These are phyloP conservation scores for Microascus cirrosus DNA, from an alignment of 2,329 filamentous ascomycete species.

Conservation along the genomic window DNA sequence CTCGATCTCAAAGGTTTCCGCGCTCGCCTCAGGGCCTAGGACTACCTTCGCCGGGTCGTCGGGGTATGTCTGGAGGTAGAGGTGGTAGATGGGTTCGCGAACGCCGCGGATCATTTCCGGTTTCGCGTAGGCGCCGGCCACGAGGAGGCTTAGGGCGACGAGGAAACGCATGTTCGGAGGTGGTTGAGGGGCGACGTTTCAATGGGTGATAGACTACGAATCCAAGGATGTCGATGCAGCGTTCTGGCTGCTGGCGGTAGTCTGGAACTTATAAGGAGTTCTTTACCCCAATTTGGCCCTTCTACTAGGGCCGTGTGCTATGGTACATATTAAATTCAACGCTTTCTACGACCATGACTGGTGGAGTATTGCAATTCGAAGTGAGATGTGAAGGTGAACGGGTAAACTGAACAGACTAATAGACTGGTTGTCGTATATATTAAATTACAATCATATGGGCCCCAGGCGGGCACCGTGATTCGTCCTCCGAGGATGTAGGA, in stretches of 20 bases:
- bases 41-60: slow-evolving; percentile 30
- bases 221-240: background rate
- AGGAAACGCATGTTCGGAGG: slow-evolving; percentile 6
- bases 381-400: background rate
- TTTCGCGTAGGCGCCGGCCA: slow-evolving; percentile 18
- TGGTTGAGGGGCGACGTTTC: background rate
- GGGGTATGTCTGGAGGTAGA: slow-evolving; percentile 36
- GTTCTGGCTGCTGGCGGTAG: background rate
- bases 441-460: background rate
- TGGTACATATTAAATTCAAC: background rate
- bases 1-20: slow-evolving; percentile 37
- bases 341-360: background rate
- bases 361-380: background rate
- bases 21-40: slow-evolving; percentile 36
- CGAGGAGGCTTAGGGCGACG: slow-evolving; percentile 3
- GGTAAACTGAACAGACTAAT: background rate
- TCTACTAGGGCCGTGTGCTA: background rate
- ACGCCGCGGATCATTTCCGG: slow-evolving; percentile 39
- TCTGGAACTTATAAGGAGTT: background rate
- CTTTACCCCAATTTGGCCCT: background rate
- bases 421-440: background rate
- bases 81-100: slow-evolving; percentile 36
- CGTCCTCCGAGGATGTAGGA: background rate
- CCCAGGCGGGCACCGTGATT: background rate
- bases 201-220: background rate